Base-by-base conservation (phyloP, 2,329 filamentous ascomycete species). In the Penicillium sp. region DNA sequence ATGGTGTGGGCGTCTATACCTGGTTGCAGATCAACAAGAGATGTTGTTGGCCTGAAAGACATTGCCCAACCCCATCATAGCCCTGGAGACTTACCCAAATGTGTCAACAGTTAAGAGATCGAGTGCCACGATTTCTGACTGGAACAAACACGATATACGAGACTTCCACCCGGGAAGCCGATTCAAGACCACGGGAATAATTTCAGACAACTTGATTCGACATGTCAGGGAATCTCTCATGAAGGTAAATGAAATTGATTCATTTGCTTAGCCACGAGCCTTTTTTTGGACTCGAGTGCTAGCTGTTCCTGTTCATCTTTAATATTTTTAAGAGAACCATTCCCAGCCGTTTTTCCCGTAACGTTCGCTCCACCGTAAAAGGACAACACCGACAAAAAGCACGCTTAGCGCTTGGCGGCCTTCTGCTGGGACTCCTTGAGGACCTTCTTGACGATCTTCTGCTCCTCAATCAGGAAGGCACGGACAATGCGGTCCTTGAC, bases 361-460 rank as follows among this genome's bases (percentile, higher is more conserved):
- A 62, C 60, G 61, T 69, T 69, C 68, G 66, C 68, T 71, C 67
- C 69, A 55, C 64, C 66, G 67, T 64, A 61, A 71, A 67, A 69
- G 67, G 69, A 67, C 62, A 72, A 68, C 68, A 68, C 69, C 63
- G 67, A 67, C 66, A 59, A 62, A 66, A 68, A 65, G 62, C 60
- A 66, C 62, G 60, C 68, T 76, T 76, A 77, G 69, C 74, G 74
- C 74, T 77, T 77, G 65, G 70, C 73, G 62, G 73, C 71, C 73
- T 77, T 89, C 84, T 90, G 89, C 83, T 96, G 90, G 64, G 84
- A 86, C 86, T 97, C 93, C 89, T 97, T 97, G 78, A 97, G 87
- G 74, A 99, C 94, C 90, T 99, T 99, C 91, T 99, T 99, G 82
- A 99, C 94, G 73, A 99, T 97, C 90, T 99, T 99, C 86, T 99